Evolutionary conservation across 768 basidiomycete species (phyloP), one percentile per base, ranked within the genome.

Genomic region (Leccinum truebloodii): DNA sequence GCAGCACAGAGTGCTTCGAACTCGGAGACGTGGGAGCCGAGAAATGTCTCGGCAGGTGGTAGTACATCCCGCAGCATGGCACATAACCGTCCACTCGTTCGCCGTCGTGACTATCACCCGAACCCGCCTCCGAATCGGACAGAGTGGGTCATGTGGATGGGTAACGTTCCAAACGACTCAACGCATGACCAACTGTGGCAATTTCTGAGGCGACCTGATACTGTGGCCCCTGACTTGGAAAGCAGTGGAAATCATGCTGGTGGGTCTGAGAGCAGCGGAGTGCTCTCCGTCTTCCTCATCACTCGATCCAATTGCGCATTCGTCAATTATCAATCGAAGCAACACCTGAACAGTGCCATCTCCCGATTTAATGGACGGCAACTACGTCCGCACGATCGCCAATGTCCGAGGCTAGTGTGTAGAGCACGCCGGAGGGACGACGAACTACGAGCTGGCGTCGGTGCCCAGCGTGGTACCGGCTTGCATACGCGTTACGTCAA

Each of bases 91-190:
- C 72, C 75, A 0, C 35, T 75, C 5, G 68, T 76, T 26, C 85
- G 87, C 46, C 81, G 83, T 9, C 67, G 41, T 20, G 41, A 81
- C 22, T 89, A 87, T 65, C 89, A 90, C 63, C 89, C 89, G 2
- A 88, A 85, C 59, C 83, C 87, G 1, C 88, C 89, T 13, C 76
- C 85, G 12, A 81, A 90, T 56, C 84, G 92, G 14, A 92, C 92
- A 7, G 92, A 93, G 60, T 95, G 90, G 92, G 94, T 94, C 1
- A 93, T 95, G 92, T 97, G 95, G 95, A 88, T 87, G 13, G 95
- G 95, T 10, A 98, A 98, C 69, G 89, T 97, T 3, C 92, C 92
- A 3, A 81, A 82, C 6, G 92, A 95, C 67, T 86, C 92, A 16
- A 86, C 85, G 3, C 84, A 93, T 61, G 88, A 93, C 64, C 95